Conservation (phyloP, 371 early-diverging fungal species). For the Synchytrium microbalum region DNA sequence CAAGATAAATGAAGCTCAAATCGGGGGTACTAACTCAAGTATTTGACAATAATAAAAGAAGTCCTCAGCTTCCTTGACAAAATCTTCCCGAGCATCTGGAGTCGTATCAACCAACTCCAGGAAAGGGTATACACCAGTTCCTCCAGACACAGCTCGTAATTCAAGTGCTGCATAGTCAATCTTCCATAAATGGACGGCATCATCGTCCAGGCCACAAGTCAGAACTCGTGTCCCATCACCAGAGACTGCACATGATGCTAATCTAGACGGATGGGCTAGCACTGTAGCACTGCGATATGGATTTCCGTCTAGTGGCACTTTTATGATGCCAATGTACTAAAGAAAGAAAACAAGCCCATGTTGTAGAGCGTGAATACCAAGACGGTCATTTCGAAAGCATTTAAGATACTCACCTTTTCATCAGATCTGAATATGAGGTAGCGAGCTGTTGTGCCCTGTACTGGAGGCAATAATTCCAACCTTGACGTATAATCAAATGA, state of each 20-base stretch:
- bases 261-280: slow-evolving; percentile 41
- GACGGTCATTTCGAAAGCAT: too few relatives aligned
- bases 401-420: slow-evolving; percentile 24
- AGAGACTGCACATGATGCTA: slow-evolving; percentile 19
- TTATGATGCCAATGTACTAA: slow-evolving; percentile 37
- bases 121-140: slow-evolving; percentile 36
- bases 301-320: slow-evolving; percentile 47
- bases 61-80: slow-evolving; percentile 45
- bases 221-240: slow-evolving; percentile 31
- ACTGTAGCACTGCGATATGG: slow-evolving; percentile 39
- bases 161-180: slow-evolving; percentile 30
- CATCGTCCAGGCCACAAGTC: slow-evolving; percentile 34
- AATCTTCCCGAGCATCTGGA: slow-evolving; percentile 14
- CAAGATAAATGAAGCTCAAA: slow-evolving; percentile 7
- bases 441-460: not conserved
- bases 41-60: slow-evolving; percentile 50
- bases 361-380: too few relatives aligned
- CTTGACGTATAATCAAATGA: not conserved
- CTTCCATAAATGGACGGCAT: slow-evolving; percentile 39
- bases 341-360: too few relatives aligned
- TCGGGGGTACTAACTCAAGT: slow-evolving; percentile 19
- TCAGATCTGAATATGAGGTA: slow-evolving; percentile 19
- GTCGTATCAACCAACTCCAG: slow-evolving; percentile 35
- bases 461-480: slow-evolving; percentile 3
- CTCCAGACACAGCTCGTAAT: slow-evolving; percentile 28